Evolutionary conservation across 2,329 filamentous ascomycete species (phyloP), one percentile per base, ranked within the genome.

Genomic region (Zymoseptoria crescenta): DNA sequence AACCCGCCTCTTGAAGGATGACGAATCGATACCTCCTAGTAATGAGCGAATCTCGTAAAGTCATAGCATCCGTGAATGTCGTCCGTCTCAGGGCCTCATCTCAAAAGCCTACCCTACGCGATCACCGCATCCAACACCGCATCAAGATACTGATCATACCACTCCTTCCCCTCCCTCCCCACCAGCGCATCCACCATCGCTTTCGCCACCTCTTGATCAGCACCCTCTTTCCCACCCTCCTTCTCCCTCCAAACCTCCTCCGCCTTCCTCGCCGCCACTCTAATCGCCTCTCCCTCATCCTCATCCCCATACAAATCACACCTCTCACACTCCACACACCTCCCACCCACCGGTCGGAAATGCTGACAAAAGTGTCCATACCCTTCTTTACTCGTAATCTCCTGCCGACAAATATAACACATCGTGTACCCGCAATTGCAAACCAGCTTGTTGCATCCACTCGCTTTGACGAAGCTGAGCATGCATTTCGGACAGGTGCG

Each of bases 281-380:
- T 67, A 3, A 80, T 70, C 3, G 74, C 74, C 28, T 65, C 67
- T 48, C 76, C 77, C 64, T 80, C 77, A 59, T 80, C 76, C 66
- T 80, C 78, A 3, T 76, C 74, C 1, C 74, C 70, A 65, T 80
- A 81, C 27, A 81, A 65, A 66, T 80, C 78, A 63, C 79, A 81
- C 60, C 75, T 75, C 49, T 87, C 86, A 75, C 94, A 97, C 72
- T 95, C 85, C 1, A 74, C 80, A 72, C 94, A 99, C 13, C 80
- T 79, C 13, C 83, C 82, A 54, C 92, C 91, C 0, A 88, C 89
- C 8, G 89, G 87, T 8, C 94, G 83, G 73, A 97, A 97, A 75
- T 97, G 94, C 72, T 96, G 89, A 73, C 94, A 99, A 70, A 96
- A 99, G 74, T 99, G 94, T 48, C 85, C 81, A 74, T 99, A 97